phyloP scores from a whole-genome alignment of 2,329 filamentous ascomycete genomes.

The Cytospora chrysosperma region DNA sequence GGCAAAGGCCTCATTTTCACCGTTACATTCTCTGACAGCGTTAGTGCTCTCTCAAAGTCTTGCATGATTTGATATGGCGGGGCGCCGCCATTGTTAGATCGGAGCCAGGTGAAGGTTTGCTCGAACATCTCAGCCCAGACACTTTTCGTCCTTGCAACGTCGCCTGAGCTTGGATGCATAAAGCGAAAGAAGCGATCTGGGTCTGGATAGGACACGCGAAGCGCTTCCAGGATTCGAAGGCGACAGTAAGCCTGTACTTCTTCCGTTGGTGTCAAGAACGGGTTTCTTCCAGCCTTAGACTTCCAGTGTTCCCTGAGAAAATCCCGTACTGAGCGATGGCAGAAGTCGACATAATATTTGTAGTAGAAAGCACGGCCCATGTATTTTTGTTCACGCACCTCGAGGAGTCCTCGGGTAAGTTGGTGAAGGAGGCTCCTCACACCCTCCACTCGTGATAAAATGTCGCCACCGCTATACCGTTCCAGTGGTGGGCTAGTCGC shows the following conservation, averaged over 20 bases:
- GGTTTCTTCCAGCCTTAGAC: background rate
- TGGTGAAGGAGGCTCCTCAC: background rate
- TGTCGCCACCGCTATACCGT: background rate
- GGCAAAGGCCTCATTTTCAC: background rate
- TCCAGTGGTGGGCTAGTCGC: background rate
- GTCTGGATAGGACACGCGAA: background rate
- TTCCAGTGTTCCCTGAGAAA: background rate
- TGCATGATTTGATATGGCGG: background rate
- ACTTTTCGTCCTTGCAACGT: background rate
- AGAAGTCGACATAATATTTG: background rate
- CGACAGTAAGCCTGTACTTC: background rate
- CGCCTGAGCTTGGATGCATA: background rate
- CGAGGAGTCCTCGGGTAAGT: background rate
- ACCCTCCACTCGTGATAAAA: background rate
- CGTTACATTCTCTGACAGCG: too few species aligned
- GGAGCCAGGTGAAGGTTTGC: background rate
- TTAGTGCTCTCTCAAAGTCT: background rate
- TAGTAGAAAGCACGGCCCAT: slow-evolving; percentile 1
- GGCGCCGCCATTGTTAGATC: background rate
- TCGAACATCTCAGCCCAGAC: background rate
- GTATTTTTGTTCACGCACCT: background rate
- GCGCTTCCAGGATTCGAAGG: background rate
- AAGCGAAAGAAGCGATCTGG: background rate
- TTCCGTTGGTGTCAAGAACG: background rate
- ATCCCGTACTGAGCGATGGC: background rate